phyloP scores from a whole-genome alignment of 2,329 filamentous ascomycete species.

The Aureobasidium sp. region DNA sequence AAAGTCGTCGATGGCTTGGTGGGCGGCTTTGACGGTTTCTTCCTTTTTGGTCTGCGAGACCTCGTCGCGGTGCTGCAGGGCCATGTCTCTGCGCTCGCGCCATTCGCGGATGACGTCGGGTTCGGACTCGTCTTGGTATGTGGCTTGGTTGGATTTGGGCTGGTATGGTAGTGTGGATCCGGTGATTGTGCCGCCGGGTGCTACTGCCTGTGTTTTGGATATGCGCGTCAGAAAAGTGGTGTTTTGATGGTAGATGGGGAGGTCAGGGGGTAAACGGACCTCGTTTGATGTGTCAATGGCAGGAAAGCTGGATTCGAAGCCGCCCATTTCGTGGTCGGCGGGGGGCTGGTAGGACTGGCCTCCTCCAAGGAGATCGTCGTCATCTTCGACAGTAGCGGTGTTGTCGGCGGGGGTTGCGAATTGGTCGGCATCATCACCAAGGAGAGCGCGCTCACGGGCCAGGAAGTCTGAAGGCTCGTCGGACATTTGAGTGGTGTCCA shows the following conservation, averaged over 20 bases:
- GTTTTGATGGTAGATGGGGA: neutral
- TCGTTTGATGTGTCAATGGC: slow-evolving; percentile 69
- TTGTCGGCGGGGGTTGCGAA: slow-evolving; percentile 73
- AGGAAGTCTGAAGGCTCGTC: slow-evolving; percentile 76
- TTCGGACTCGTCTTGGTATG: slow-evolving; percentile 69
- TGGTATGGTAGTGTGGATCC: slow-evolving; percentile 55
- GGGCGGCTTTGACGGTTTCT: slow-evolving; percentile 81
- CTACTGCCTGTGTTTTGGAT: slow-evolving; percentile 51
- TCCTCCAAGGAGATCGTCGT: slow-evolving; percentile 55
- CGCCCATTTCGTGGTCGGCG: slow-evolving; percentile 44
- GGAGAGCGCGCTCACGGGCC: slow-evolving; percentile 77
- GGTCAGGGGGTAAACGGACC: slow-evolving; percentile 39
- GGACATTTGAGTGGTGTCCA: slow-evolving; percentile 47
- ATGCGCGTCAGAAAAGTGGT: neutral
- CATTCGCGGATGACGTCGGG: slow-evolving; percentile 82
- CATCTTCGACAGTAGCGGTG: slow-evolving; percentile 55
- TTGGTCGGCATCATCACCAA: slow-evolving; percentile 89
- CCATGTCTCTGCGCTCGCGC: slow-evolving; percentile 81
- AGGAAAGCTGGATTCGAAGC: slow-evolving; percentile 87
- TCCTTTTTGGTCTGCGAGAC: slow-evolving; percentile 75
- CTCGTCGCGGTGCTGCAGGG: slow-evolving; percentile 76
- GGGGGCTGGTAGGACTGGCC: slow-evolving; percentile 36
- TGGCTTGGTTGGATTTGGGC: slow-evolving; percentile 38
- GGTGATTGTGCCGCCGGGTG: slow-evolving; percentile 73
- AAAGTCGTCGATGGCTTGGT: slow-evolving; percentile 95